A percentile compares a stretch with the other conserved stretches of the same genome.
Evolutionary conservation across 2,329 filamentous ascomycete genomes (phyloP).

Genomic region (Lecanicillium sp.): DNA sequence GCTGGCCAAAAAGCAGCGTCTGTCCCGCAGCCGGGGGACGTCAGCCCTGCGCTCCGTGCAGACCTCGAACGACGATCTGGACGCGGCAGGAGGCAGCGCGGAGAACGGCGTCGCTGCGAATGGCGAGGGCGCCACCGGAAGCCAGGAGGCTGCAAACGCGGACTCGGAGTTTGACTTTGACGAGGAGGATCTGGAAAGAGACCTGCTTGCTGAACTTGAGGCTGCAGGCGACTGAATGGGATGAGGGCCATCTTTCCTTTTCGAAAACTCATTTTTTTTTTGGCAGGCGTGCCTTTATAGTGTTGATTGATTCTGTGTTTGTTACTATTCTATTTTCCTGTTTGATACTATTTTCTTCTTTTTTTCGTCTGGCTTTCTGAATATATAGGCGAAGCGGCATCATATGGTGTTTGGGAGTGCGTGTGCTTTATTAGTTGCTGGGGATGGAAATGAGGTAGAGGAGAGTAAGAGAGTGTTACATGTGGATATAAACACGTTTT

Average conservation of each 20-base stretch:
- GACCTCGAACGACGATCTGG: conserved; percentile 31
- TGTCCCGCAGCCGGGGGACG: conserved; percentile 38
- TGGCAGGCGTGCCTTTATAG: conserved; percentile 1
- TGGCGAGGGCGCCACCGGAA: not conserved
- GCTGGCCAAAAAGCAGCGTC: conserved; percentile 46
- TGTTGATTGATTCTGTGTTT: not conserved
- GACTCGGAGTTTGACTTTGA: conserved; percentile 37
- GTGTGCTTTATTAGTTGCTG: not conserved
- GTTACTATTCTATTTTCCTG: not conserved
- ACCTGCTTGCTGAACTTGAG: conserved; percentile 56
- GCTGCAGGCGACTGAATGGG: conserved; percentile 23
- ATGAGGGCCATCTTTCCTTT: too few relatives aligned
- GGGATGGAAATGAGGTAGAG: not conserved
- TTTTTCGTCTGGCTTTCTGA: conserved; percentile 1
- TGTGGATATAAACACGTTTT: too few relatives aligned
- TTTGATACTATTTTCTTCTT: not conserved
- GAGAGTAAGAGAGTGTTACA: too few relatives aligned
- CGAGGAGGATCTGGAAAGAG: conserved; percentile 56
- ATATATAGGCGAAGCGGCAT: conserved; percentile 9
- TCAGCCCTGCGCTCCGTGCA: conserved; percentile 42
- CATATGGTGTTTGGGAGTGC: conserved; percentile 11
- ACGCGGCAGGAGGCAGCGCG: conserved; percentile 18
- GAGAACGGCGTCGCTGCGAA: conserved; percentile 11
- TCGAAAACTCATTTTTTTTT: not conserved
- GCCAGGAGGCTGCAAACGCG: conserved; percentile 23